Evolutionary conservation across 2,329 filamentous ascomycete genomes (phyloP).

Genomic region (Cadophora gregata): DNA sequence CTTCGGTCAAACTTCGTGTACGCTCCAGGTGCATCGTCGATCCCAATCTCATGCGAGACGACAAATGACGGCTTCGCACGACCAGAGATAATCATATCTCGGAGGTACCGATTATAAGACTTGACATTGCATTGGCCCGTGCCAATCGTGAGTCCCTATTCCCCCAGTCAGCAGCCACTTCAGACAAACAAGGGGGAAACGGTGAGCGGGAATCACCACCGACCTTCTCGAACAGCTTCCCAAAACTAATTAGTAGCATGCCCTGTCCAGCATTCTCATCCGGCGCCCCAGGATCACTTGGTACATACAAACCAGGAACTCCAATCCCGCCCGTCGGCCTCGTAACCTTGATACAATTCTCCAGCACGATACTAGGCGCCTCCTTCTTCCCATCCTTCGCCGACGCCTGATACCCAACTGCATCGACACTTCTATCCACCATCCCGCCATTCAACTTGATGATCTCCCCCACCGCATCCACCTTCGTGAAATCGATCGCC

Average conservation of each 20-base stretch:
- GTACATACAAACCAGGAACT: constrained; percentile 45
- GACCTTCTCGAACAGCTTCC: constrained; percentile 72
- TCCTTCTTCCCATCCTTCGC: constrained; percentile 61
- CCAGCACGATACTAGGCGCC: constrained; percentile 59
- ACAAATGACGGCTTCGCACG: constrained; percentile 71
- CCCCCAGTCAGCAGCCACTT: constrained; percentile 2
- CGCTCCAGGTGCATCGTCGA: constrained; percentile 64
- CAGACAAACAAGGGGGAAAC: too few relatives aligned
- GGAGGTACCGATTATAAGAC: constrained; percentile 68
- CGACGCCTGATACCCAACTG: constrained; percentile 70
- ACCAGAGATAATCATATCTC: constrained; percentile 68
- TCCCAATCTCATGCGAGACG: constrained; percentile 66
- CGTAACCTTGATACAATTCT: constrained; percentile 42
- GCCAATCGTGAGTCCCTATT: constrained; percentile 61
- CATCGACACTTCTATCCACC: constrained; percentile 69
- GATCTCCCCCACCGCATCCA: constrained; percentile 65
- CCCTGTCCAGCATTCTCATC: constrained; percentile 66
- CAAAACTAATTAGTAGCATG: constrained; percentile 68
- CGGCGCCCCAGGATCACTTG: constrained; percentile 64
- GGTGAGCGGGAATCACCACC: constrained; percentile 11
- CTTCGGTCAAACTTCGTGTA: constrained; percentile 72
- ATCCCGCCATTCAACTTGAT: constrained; percentile 62
- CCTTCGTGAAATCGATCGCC: constrained; percentile 64
- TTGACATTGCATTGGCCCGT: constrained; percentile 74
- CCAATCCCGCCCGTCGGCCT: constrained; percentile 42